phyloP scores from a whole-genome alignment of 176 grass and related monocot genomes.

The Paspalum notatum region DNA sequence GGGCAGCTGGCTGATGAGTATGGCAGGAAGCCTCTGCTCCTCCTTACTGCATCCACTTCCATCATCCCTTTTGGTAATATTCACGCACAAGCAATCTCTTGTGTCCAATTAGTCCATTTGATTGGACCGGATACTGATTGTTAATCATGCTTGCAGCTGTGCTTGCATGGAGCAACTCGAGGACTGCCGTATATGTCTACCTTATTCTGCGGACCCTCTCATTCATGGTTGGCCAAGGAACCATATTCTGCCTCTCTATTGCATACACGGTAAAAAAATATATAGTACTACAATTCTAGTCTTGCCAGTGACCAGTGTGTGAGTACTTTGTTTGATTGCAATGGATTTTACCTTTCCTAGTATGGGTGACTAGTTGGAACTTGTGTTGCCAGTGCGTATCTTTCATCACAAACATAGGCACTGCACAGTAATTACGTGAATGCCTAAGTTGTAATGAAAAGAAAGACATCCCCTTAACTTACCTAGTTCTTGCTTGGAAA shows the following conservation, averaged over 20 bases:
- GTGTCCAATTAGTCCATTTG: background rate
- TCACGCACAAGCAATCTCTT: background rate
- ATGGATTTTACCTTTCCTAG: background rate
- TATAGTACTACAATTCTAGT: background rate
- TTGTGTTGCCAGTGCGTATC: background rate
- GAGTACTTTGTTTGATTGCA: background rate
- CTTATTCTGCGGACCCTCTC: conserved; percentile 68
- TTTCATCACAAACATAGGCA: background rate
- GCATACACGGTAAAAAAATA: conserved; percentile 67
- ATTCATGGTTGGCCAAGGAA: conserved; percentile 79
- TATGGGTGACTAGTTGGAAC: background rate
- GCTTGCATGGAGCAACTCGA: conserved; percentile 68
- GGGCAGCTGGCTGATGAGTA: conserved; percentile 85
- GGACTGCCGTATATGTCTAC: conserved; percentile 56
- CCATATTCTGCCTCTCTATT: conserved; percentile 70
- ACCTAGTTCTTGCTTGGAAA: background rate
- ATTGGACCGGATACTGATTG: background rate
- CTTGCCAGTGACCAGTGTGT: too few relatives aligned
- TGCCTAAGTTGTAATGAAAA: background rate
- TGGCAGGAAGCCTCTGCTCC: conserved; percentile 76
- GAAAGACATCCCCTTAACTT: background rate
- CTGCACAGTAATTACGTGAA: background rate
- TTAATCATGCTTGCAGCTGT: conserved; percentile 55
- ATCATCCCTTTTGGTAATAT: conserved; percentile 76
- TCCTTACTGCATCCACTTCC: conserved; percentile 64